Conservation (phyloP, 1,284 basidiomycete species). For the Cryptococcus depauperatus region DNA sequence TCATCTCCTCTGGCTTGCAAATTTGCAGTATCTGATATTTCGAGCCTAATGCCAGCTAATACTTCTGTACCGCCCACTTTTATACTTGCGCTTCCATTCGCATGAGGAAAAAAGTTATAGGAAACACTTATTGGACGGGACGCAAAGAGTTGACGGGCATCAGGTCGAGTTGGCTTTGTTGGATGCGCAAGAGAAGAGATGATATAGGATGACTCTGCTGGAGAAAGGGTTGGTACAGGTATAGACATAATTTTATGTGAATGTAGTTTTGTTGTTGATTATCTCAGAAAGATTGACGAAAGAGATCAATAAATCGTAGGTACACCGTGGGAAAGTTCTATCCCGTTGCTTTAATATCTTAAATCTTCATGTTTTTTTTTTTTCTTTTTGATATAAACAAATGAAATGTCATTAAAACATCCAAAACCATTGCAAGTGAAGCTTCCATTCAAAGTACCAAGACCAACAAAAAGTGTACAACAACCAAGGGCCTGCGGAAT, state of each 20-base stretch:
- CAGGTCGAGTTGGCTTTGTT: slow-evolving; percentile 32
- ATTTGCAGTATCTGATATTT: slow-evolving; percentile 32
- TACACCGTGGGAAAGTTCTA: slow-evolving; percentile 16
- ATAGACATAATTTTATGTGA: slow-evolving; percentile 8
- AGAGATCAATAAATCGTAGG: neutral
- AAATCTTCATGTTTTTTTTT: neutral
- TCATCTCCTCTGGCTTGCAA: slow-evolving; percentile 14
- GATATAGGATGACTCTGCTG: slow-evolving; percentile 42
- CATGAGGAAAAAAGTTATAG: slow-evolving; percentile 41
- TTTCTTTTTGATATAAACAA: neutral
- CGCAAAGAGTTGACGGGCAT: slow-evolving; percentile 30
- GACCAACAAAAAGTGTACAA: slow-evolving; percentile 22
- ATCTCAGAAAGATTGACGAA: neutral
- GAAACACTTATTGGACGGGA: slow-evolving; percentile 32
- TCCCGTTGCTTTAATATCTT: neutral
- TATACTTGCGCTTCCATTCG: slow-evolving; percentile 40
- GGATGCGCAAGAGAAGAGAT: slow-evolving; percentile 34
- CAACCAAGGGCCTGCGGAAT: slow-evolving; percentile 31
- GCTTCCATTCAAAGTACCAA: slow-evolving; percentile 37
- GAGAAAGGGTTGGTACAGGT: slow-evolving; percentile 26
- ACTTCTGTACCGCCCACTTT: slow-evolving; percentile 38
- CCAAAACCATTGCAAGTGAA: slow-evolving; percentile 38
- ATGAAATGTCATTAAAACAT: slow-evolving; percentile 44
- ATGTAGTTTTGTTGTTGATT: neutral
- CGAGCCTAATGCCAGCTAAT: slow-evolving; percentile 40